Percentiles rank a stretch among this genome's conserved stretches.
phyloP scores from a whole-genome alignment of 2,329 filamentous ascomycete species.

The Ophiostoma novo-ulmi region DNA sequence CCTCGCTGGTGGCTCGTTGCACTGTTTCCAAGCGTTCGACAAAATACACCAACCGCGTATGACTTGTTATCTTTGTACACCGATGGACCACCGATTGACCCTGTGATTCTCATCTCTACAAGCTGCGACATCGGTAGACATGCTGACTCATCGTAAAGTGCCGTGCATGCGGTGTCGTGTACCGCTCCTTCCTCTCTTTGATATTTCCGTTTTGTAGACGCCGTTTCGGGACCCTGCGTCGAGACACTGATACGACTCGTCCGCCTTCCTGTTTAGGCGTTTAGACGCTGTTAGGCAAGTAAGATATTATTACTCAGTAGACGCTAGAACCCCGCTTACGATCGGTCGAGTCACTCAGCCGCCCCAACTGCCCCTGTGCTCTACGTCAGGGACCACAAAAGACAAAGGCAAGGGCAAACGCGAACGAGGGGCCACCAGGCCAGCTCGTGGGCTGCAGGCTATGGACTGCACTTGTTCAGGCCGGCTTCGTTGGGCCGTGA shows the following conservation, averaged over 20 bases:
- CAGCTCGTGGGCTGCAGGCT: too few relatives aligned
- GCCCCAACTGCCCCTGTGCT: background rate
- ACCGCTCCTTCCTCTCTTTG: background rate
- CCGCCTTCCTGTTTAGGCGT: constrained; percentile 6
- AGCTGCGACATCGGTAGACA: background rate
- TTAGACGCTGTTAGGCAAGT: background rate
- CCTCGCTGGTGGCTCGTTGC: background rate
- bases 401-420: background rate
- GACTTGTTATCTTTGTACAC: background rate
- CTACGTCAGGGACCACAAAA: constrained; percentile 2
- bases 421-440: background rate
- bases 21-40: constrained; percentile 1
- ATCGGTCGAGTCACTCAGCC: background rate
- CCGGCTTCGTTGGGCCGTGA: background rate
- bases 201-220: background rate
- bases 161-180: background rate
- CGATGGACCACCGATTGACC: background rate
- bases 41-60: background rate
- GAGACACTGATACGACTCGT: background rate
- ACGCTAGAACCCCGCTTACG: background rate
- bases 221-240: background rate
- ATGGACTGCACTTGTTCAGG: background rate
- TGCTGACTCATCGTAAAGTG: background rate
- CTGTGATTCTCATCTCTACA: background rate
- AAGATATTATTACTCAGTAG: too few relatives aligned